A percentile compares a stretch with the other conserved stretches of the same genome.
Evolutionary conservation across 169 alveolate genomes (phyloP).

Genomic region (Eimeria falciformis): DNA sequence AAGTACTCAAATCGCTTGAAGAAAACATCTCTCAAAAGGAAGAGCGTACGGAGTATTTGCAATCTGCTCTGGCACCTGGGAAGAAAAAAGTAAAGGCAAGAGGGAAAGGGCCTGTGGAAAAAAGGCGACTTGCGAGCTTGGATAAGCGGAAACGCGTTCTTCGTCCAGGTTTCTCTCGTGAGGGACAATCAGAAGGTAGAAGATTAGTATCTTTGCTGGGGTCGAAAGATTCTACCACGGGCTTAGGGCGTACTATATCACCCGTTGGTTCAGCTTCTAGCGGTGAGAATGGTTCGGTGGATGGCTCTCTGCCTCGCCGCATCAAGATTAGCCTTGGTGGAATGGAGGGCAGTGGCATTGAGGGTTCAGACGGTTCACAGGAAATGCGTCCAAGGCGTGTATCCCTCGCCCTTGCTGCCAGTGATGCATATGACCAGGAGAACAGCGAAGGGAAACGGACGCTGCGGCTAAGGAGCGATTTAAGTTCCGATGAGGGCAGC

Average conservation of each 20-base stretch:
- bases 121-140: background rate
- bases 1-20: constrained; percentile 39
- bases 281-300: background rate
- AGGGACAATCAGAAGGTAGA: constrained; percentile 13
- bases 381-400: constrained; percentile 46
- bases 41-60: constrained; percentile 38
- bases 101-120: background rate
- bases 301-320: constrained; percentile 46
- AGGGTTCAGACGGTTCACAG: background rate
- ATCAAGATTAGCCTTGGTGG: constrained; percentile 8
- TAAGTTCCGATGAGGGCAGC: constrained; percentile 24
- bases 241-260: constrained; percentile 42
- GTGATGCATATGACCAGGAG: constrained; percentile 21
- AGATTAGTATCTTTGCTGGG: constrained; percentile 4
- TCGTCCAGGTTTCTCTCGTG: constrained; percentile 62
- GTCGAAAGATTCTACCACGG: background rate
- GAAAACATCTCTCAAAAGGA: constrained; percentile 6
- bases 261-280: constrained; percentile 38
- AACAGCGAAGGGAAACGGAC: constrained; percentile 22
- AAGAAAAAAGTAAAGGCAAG: constrained; percentile 46
- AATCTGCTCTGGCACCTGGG: constrained; percentile 20
- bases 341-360: background rate
- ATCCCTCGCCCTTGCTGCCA: constrained; percentile 25
- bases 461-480: constrained; percentile 39
- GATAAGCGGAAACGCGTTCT: constrained; percentile 51